Base-by-base conservation (phyloP, 2,329 filamentous ascomycete species). In the Fusarium hostae region DNA sequence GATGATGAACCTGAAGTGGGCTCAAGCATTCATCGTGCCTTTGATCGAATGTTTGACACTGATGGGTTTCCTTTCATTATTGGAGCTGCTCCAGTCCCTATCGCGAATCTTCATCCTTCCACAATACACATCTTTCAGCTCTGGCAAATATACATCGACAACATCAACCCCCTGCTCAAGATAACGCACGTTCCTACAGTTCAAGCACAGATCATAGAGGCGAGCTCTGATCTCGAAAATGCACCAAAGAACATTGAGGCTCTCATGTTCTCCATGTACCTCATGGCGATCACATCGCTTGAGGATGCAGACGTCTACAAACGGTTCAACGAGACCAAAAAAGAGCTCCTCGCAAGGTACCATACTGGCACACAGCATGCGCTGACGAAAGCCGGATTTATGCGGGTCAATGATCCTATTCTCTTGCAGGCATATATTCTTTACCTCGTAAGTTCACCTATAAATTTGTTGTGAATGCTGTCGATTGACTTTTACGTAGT, bases 81-180 rank as follows among this genome's bases (percentile, higher is more conserved):
- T 20, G 86, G 86, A 32, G 84, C 84, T 32, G 77, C 81, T 13
- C 77, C 78, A 20, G 76, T 80, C 22, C 81, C 81, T 51, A 81
- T 88, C 52, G 84, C 84, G 6, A 81, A 82, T 52, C 78, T 82
- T 20, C 88, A 89, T 68, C 89, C 89, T 13, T 78, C 85, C 3
- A 82, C 86, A 28, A 86, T 90, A 24, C 87, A 90, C 63, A 89
- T 90, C 58, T 87, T 91, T 65, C 86, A 88, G 71, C 82, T 91
- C 22, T 93, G 91, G 91, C 90, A 92, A 78, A 85, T 88, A 20
- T 93, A 91, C 76, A 85, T 93, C 44, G 87, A 89, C 69, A 92
- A 92, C 73, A 88, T 93, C 72, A 90, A 93, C 72, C 90, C 91
- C 0, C 77, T 94, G 9, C 83, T 92, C 50, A 93, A 92, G 75